Evolutionary conservation across 129 eudicot genomes (phyloP), one percentile per base, ranked within the genome.

Genomic region (Flaveria robusta): DNA sequence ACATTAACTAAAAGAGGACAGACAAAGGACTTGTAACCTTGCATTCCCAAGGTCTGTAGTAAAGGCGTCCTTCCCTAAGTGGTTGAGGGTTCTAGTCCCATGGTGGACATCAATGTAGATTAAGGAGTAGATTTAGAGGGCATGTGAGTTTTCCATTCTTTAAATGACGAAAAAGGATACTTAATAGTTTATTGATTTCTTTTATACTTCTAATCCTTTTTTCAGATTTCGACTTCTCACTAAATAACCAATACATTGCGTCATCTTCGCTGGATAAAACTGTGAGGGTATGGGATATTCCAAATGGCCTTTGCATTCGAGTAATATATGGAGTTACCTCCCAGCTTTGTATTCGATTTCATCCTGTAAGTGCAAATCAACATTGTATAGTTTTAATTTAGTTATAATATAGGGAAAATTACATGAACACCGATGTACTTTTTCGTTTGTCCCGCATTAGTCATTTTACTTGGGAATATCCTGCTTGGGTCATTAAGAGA

Each of bases 261-360:
- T 94, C 98, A 55, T 85, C 97, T 69, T 94, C 98, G 29, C 56
- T 88, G 85, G 98, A 94, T 74, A 94, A 94, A 90, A 94, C 98
- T 74, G 97, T 94, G 62, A 79, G 98, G 87, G 96, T 94, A 3
- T 94, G 98, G 98, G 98, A 94, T 83, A 91, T 94, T 50, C 85
- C 96, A 23, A 86, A 84, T 79, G 93, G 96, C 66, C 71, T 87
- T 78, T 94, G 98, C 78, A 86, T 94, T 59, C 93, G 98, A 71
- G 98, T 94, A 74, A 94, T 94, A 19, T 94, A 94, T 81, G 98
- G 98, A 81, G 92, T 94, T 82, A 82, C 98, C 51, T 71, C 97
- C 4, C 98, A 91, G 71, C 87, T 88, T 55, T 94, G 97, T 83
- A 89, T 94, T 31, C 93, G 98, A 4, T 94, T 94, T 86, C 98